Evolutionary conservation across 2,329 filamentous ascomycete genomes (phyloP), one percentile per base, ranked within the genome.

Genomic region (Fusarium gaditjirri): DNA sequence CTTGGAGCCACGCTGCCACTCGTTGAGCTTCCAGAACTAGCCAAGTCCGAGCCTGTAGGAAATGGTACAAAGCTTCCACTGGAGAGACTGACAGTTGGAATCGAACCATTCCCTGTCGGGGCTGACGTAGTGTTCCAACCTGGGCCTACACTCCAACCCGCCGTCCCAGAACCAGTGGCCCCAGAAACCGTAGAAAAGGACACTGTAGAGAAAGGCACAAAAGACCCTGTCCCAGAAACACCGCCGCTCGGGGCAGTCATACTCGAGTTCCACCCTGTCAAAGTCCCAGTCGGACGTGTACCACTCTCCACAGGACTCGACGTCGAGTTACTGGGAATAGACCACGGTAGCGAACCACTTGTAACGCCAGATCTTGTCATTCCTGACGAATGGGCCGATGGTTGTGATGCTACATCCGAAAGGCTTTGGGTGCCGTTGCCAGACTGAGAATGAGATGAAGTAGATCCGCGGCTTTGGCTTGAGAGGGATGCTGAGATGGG

Each of bases 211-310:
- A 60, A 21, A 13, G 65, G 56, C 0, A 54, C 25, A 43, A 50
- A 41, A n/a, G 47, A 44, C 4, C 52, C 60, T 8, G 70, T 57
- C 11, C 50, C 42, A 16, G 70, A 27, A 9, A 49, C 14, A 38
- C 54, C 47, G 38, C 47, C 46, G 13, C 57, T 69, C 13, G 44
- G 31, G 25, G 31, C 25, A 39, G 60, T 49, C n/a, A 68, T 25
- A 29, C 70, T 73, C 35, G 71, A 73, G 60, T 71, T 73, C 62
- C 70, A 67, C 11, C 61, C 41, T 13, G 44, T 38, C 31, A 60
- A 70, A 10, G 25, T 56, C 16, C 31, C 61, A 8, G 70, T 71
- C 3, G 46, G 61, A 71, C 52, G 57, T 68, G 69, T 71, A 9
- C 31, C 38, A 55, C 70, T 65, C 29, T 38, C 38, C 21, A 21